Conservation (phyloP, 2,329 filamentous ascomycete species). For the Achaetomium macrosporum region DNA sequence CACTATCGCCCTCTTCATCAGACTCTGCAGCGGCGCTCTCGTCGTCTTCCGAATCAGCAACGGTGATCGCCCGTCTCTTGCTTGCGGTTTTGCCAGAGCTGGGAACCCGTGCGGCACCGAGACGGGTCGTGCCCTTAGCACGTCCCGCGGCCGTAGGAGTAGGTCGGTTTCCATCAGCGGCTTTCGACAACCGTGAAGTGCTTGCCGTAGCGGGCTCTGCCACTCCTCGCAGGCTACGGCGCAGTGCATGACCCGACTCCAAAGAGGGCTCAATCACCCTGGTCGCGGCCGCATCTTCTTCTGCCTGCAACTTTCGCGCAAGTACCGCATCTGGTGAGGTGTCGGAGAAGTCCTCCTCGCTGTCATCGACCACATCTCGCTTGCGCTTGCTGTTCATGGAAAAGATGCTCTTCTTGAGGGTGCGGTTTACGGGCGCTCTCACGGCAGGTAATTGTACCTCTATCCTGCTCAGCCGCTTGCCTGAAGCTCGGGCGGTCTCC, state of each 20-base stretch:
- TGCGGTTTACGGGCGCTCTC: slow-evolving; percentile 34
- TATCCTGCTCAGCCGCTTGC: slow-evolving; percentile 27
- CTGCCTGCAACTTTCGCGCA: slow-evolving; percentile 51
- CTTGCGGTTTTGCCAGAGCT: background rate
- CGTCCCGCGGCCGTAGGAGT: background rate
- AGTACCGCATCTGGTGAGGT: slow-evolving; percentile 43
- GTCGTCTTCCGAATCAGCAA: slow-evolving; percentile 13
- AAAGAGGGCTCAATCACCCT: background rate
- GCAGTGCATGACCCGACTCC: background rate
- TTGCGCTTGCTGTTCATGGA: slow-evolving; percentile 42
- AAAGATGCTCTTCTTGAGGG: slow-evolving; percentile 44
- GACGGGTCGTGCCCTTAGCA: background rate
- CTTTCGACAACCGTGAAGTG: background rate
- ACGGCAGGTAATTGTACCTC: slow-evolving; percentile 31
- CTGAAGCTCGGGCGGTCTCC: slow-evolving; percentile 17
- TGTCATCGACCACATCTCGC: slow-evolving; percentile 38
- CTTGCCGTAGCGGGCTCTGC: background rate
- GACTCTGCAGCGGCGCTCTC: slow-evolving; percentile 1
- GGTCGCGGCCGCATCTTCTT: slow-evolving; percentile 30
- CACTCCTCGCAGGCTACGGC: slow-evolving; percentile 11
- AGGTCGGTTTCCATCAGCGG: background rate
- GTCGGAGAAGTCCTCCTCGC: slow-evolving; percentile 35
- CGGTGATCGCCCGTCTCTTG: slow-evolving; percentile 7
- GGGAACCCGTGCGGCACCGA: background rate
- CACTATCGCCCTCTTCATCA: slow-evolving; percentile 10